Conservation (phyloP, 73 alveolate genomes). For the Paramecium biaurelia region DNA sequence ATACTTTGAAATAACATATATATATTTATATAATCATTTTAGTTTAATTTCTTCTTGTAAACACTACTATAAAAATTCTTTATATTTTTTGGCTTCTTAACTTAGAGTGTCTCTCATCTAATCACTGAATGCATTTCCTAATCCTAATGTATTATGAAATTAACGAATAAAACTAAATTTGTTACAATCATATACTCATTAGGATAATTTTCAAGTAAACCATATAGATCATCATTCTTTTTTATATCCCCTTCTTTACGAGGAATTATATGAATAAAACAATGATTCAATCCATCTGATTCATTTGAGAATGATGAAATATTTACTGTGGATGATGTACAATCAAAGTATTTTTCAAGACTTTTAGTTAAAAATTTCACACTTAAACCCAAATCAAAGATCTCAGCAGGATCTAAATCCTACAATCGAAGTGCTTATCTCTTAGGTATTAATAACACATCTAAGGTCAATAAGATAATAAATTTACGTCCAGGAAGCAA, state of each 20-base stretch:
- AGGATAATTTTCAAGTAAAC: not conserved
- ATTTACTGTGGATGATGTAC: constrained; percentile 39
- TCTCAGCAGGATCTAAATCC: constrained; percentile 50
- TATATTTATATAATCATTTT: not conserved
- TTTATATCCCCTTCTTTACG: constrained; percentile 30
- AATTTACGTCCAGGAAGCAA: constrained; percentile 17
- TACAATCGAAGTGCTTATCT: constrained; percentile 8
- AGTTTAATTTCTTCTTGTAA: constrained; percentile 20
- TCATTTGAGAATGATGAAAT: not conserved
- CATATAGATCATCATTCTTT: constrained; percentile 37
- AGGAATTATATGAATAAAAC: constrained; percentile 9
- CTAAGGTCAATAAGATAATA: not conserved
- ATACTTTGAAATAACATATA: not conserved
- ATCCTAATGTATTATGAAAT: constrained; percentile 47
- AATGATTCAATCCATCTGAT: constrained; percentile 36
- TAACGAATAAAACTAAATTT: constrained; percentile 14
- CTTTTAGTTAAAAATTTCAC: constrained; percentile 25
- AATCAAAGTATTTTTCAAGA: constrained; percentile 44
- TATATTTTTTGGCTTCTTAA: constrained; percentile 22
- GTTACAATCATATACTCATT: not conserved
- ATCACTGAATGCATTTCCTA: constrained; percentile 39
- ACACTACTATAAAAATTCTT: constrained; percentile 2
- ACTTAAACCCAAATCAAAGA: constrained; percentile 10
- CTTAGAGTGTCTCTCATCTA: constrained; percentile 46
- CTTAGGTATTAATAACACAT: constrained; percentile 25